Evolutionary conservation across 495 filamentous ascomycete genomes (phyloP).

Genomic region (Annulohypoxylon stygium): DNA sequence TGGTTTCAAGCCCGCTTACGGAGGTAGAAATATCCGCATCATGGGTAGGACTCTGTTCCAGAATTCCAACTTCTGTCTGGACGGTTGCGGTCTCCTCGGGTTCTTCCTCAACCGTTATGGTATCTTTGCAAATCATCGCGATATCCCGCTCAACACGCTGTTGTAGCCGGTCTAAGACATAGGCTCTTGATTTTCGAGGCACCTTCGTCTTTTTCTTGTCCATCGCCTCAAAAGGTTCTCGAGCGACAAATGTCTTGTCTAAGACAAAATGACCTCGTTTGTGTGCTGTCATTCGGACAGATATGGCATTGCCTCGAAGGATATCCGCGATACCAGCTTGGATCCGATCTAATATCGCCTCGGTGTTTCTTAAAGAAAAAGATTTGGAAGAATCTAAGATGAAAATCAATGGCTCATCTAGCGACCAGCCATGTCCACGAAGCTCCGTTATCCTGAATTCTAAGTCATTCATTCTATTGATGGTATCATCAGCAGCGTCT

Average conservation of each 20-base stretch:
- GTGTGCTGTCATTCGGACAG: constrained; percentile 57
- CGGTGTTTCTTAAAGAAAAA: constrained; percentile 54
- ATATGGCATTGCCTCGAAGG: constrained; percentile 58
- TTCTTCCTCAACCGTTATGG: constrained; percentile 57
- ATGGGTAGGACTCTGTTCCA: constrained; percentile 25
- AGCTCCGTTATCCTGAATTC: constrained; percentile 59
- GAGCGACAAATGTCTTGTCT: constrained; percentile 61
- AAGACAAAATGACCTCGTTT: constrained; percentile 62
- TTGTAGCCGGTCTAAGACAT: constrained; percentile 53
- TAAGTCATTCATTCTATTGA: constrained; percentile 57
- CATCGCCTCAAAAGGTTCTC: constrained; percentile 48
- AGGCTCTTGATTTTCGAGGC: constrained; percentile 42
- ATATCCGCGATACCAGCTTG: constrained; percentile 62
- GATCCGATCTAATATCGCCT: constrained; percentile 60
- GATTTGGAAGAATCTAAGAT: constrained; percentile 49
- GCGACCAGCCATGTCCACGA: constrained; percentile 55
- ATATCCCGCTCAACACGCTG: constrained; percentile 58
- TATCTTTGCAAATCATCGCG: constrained; percentile 61
- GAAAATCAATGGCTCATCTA: constrained; percentile 56
- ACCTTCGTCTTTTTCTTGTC: constrained; percentile 38
- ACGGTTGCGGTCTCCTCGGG: constrained; percentile 46
- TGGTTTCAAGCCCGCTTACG: constrained; percentile 26
- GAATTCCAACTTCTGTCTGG: constrained; percentile 11
- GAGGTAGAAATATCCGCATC: constrained; percentile 14
- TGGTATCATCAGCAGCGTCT: constrained; percentile 51